phyloP scores from a whole-genome alignment of 139 green algal species.

The Chlorella vulgaris region DNA sequence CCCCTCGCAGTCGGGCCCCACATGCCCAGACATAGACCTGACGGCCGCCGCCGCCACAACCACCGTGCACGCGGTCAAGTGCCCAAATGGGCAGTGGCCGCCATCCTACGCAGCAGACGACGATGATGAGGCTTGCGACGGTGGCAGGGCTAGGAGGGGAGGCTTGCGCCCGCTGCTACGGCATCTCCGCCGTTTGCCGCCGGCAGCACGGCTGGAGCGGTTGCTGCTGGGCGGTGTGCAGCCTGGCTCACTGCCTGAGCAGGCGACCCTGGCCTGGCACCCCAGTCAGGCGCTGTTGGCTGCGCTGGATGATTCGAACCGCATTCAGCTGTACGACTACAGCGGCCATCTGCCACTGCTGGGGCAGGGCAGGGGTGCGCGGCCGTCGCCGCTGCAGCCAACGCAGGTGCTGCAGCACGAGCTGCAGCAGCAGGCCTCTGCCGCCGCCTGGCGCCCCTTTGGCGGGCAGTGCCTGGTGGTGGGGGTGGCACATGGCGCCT shows the following conservation, averaged over 20 bases:
- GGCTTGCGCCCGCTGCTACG: conserved; percentile 19
- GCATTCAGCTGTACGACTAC: conserved; percentile 21
- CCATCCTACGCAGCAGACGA: background rate
- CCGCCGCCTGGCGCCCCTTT: conserved; percentile 14
- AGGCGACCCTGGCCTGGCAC: conserved; percentile 28
- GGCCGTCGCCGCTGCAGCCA: background rate
- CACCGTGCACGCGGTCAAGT: background rate
- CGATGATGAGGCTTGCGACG: background rate
- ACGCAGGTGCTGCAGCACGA: conserved; percentile 21
- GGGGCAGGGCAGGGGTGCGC: background rate
- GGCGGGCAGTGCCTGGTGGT: conserved; percentile 23
- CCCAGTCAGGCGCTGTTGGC: conserved; percentile 24
- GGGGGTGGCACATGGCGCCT: conserved; percentile 5
- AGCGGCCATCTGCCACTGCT: conserved; percentile 11
- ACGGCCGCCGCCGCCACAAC: background rate
- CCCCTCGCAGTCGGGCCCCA: conserved; percentile 2
- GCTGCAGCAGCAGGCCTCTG: conserved; percentile 11
- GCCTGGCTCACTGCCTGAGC: background rate
- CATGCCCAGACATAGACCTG: conserved; percentile 7
- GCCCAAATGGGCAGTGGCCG: conserved; percentile 25
- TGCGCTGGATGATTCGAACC: background rate
- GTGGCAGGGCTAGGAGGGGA: no score
- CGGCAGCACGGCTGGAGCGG: background rate
- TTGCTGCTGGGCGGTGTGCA: conserved; percentile 15
- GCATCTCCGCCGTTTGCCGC: conserved; percentile 21